Evolutionary conservation across 495 filamentous ascomycete species (phyloP).

Genomic region (Rhizodiscina lignyota): DNA sequence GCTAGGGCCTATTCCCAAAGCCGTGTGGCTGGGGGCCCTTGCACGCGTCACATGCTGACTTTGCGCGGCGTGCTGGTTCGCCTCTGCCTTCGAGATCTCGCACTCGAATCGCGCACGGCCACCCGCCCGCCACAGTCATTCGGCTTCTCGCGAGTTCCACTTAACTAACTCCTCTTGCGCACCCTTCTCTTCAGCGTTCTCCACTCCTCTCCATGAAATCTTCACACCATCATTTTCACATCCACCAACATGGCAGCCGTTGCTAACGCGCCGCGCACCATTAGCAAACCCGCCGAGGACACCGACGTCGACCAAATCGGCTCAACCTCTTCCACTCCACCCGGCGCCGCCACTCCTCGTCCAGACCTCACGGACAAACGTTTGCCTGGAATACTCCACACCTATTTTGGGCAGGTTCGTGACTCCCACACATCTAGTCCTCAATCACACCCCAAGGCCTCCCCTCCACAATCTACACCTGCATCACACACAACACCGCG

Average conservation of each 20-base stretch:
- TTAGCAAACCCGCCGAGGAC: constrained; percentile 32
- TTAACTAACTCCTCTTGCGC: constrained; percentile 1
- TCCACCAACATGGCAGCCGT: constrained; percentile 12
- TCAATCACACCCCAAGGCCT: constrained; percentile 3
- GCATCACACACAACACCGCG: constrained; percentile 6
- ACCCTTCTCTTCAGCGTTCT: constrained; percentile 1
- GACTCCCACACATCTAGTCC: constrained; percentile 23
- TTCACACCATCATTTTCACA: not conserved
- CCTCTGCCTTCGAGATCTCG: too few relatives aligned
- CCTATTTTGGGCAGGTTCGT: constrained; percentile 97
- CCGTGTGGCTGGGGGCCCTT: too few relatives aligned
- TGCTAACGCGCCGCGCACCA: constrained; percentile 13
- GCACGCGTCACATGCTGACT: too few relatives aligned
- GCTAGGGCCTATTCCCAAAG: too few relatives aligned
- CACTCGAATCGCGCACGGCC: too few relatives aligned
- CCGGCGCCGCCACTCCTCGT: constrained; percentile 67
- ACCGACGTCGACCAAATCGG: constrained; percentile 63
- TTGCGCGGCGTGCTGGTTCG: too few relatives aligned
- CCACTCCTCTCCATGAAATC: not conserved
- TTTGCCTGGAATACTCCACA: constrained; percentile 71
- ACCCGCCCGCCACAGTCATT: too few relatives aligned
- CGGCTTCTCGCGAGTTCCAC: too few relatives aligned
- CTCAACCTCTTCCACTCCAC: constrained; percentile 57
- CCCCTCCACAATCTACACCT: constrained; percentile 10
- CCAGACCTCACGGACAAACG: constrained; percentile 83